Evolutionary conservation across 2,329 filamentous ascomycete species (phyloP).

Genomic region (Blastomyces silverae): DNA sequence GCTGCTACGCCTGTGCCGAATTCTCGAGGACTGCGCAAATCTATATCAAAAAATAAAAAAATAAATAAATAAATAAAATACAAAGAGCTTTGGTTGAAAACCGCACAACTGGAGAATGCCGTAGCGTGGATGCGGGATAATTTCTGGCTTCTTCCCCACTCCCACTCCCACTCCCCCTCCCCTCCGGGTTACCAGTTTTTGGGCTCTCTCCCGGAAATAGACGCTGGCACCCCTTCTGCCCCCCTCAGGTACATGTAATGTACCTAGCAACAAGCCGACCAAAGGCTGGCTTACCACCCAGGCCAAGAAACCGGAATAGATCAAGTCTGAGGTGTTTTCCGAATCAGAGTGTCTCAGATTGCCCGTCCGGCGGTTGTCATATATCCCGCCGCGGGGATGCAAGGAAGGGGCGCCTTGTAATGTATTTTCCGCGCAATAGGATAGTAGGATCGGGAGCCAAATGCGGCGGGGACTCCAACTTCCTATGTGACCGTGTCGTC

Average conservation of each 20-base stretch:
- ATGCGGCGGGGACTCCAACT: too few species aligned
- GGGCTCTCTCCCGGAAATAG: neutral
- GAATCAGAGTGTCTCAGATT: neutral
- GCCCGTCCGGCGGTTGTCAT: neutral
- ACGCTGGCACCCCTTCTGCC: neutral
- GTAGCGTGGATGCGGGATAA: neutral
- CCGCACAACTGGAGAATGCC: neutral
- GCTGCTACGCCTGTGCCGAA: neutral
- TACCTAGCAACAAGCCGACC: neutral
- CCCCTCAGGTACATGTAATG: neutral
- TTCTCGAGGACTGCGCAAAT: neutral
- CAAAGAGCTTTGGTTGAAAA: neutral
- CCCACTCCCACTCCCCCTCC: too few species aligned
- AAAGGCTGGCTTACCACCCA: neutral
- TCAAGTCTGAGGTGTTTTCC: neutral
- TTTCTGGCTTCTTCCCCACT: neutral
- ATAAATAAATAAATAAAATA: neutral
- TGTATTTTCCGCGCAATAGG: neutral
- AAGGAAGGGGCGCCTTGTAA: neutral
- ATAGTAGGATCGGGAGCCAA: neutral
- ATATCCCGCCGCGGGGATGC: neutral
- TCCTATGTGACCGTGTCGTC: too few species aligned
- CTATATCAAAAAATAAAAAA: neutral
- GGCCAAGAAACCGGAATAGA: neutral
- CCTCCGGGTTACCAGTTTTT: neutral